A percentile compares a stretch with the other conserved stretches of the same genome.
Conservation (phyloP, 2,329 filamentous ascomycete species). For the Fusarium citri region DNA sequence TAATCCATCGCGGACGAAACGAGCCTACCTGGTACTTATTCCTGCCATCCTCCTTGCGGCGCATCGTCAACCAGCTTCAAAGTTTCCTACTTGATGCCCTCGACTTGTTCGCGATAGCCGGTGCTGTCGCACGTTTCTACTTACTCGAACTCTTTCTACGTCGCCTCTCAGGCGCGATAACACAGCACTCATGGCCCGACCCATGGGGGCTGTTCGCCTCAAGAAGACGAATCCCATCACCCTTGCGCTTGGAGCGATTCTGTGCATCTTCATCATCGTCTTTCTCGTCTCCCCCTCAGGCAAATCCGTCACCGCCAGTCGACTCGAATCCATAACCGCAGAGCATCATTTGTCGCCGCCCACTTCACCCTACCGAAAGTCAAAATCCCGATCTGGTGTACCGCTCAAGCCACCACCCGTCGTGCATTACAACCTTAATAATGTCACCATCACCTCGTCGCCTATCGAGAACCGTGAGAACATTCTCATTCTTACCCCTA, state of each 20-base stretch:
- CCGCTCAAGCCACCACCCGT: conserved; percentile 77
- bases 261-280: conserved; percentile 78
- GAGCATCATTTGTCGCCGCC: conserved; percentile 59
- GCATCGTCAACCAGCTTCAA: conserved; percentile 26
- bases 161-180: conserved; percentile 17
- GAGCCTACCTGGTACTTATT: not conserved
- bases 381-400: conserved; percentile 48
- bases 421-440: conserved; percentile 93
- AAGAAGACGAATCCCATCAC: conserved; percentile 85
- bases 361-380: conserved; percentile 58
- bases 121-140: conserved; percentile 29
- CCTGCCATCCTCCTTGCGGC: conserved; percentile 23
- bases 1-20: not conserved
- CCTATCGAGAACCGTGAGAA: conserved; percentile 85
- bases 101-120: conserved; percentile 37
- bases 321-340: conserved; percentile 58
- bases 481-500: conserved; percentile 90
- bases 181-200: conserved; percentile 62
- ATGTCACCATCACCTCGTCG: conserved; percentile 83
- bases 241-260: conserved; percentile 75
- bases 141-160: not conserved
- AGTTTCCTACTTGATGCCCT: conserved; percentile 39
- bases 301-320: conserved; percentile 60
- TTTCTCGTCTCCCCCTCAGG: conserved; percentile 69
- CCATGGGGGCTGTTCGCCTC: conserved; percentile 75